Conservation (phyloP, 768 basidiomycete species). For the Leucocoprinus leucothites region DNA sequence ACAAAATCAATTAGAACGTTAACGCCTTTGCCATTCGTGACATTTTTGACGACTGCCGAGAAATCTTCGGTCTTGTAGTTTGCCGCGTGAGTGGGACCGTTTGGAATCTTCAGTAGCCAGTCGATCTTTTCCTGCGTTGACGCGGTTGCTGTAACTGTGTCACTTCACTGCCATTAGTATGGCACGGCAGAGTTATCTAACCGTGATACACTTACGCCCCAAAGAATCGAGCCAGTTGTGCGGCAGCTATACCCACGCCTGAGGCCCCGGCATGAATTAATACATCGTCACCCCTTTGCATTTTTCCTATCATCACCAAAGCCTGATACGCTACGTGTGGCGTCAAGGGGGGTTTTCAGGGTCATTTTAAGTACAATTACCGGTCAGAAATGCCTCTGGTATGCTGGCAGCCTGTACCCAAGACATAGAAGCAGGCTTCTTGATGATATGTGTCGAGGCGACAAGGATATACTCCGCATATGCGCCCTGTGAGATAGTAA, state of each 20-base stretch:
- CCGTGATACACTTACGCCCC: conserved; percentile 56
- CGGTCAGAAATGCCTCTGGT: conserved; percentile 87
- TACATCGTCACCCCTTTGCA: conserved; percentile 70
- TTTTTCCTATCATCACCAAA: conserved; percentile 58
- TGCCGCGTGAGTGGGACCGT: conserved; percentile 69
- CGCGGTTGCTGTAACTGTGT: conserved; percentile 78
- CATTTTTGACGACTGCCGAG: conserved; percentile 63
- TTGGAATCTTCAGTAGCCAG: conserved; percentile 64
- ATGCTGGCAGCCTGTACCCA: conserved; percentile 87
- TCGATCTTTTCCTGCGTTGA: conserved; percentile 81
- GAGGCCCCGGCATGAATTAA: conserved; percentile 91
- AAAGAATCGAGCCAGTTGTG: conserved; percentile 75
- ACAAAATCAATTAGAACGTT: conserved; percentile 87
- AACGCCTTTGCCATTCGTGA: conserved; percentile 68
- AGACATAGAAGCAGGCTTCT: conserved; percentile 70
- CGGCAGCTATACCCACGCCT: conserved; percentile 86
- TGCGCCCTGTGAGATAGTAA: conserved; percentile 57
- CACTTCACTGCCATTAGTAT: conserved; percentile 31
- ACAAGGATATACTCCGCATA: conserved; percentile 85
- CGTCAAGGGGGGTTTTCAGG: conserved; percentile 1
- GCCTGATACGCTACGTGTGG: conserved; percentile 41
- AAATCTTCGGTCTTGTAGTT: conserved; percentile 90
- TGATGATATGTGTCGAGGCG: conserved; percentile 61
- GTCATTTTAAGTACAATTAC: conserved; percentile 31
- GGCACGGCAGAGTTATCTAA: conserved; percentile 5